Percentiles rank a stretch among this genome's conserved stretches.
Evolutionary conservation across 2,329 filamentous ascomycete species (phyloP).

Genomic region (Periconia digitata): DNA sequence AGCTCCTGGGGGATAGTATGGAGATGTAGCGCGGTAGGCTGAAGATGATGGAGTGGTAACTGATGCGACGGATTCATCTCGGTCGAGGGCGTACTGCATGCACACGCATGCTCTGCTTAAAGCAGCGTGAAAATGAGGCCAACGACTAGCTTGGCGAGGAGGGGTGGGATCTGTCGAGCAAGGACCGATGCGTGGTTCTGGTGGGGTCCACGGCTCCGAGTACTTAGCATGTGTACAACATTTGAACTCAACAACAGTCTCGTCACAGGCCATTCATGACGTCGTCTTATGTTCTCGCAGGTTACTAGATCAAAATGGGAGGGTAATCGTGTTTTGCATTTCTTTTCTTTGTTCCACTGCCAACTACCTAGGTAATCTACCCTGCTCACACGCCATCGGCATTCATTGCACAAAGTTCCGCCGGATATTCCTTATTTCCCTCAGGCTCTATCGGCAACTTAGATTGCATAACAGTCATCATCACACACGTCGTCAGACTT

Average conservation of each 20-base stretch:
- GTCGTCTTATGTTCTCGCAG: neutral
- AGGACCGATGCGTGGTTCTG: neutral
- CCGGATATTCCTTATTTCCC: neutral
- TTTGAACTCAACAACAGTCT: neutral
- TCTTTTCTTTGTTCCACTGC: constrained; percentile 1
- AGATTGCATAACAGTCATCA: neutral
- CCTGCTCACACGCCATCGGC: neutral
- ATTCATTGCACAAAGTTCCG: neutral
- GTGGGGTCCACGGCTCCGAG: no score
- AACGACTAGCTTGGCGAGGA: neutral
- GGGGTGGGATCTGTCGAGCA: neutral
- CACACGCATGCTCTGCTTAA: constrained; percentile 8
- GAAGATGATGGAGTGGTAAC: constrained; percentile 13
- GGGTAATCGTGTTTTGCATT: neutral
- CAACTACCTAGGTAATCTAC: constrained; percentile 1
- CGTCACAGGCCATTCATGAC: neutral
- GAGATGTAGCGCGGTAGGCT: constrained; percentile 16
- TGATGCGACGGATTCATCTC: constrained; percentile 12
- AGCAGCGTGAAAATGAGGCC: constrained; percentile 11
- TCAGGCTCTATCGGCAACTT: neutral
- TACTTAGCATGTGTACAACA: no score
- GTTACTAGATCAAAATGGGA: neutral
- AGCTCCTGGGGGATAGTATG: constrained; percentile 41
- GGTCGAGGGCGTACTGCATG: constrained; percentile 4
- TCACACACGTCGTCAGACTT: neutral